phyloP scores from a whole-genome alignment of 805 yeast genomes.

The Schwanniomyces vanrijiae region DNA sequence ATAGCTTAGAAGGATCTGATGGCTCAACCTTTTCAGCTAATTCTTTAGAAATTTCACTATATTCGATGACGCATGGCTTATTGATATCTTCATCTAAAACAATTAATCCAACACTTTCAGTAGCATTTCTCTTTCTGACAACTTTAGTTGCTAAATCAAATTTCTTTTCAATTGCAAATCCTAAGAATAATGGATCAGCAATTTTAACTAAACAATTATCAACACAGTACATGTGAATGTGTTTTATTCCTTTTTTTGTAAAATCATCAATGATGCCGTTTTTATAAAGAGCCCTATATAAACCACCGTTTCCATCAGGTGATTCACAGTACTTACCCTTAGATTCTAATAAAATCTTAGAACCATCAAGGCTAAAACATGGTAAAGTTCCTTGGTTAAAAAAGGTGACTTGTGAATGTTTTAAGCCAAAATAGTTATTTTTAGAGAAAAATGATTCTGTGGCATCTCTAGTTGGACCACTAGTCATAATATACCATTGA shows the following conservation, averaged over 20 bases:
- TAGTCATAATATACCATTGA: constrained; percentile 94
- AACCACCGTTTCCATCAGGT: constrained; percentile 98
- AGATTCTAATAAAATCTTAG: constrained; percentile 62
- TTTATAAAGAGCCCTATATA: constrained; percentile 76
- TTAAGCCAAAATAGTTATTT: constrained; percentile 71
- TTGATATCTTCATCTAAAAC: constrained; percentile 59
- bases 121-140: constrained; percentile 86
- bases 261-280: constrained; percentile 71
- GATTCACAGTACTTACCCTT: constrained; percentile 66
- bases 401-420: constrained; percentile 59
- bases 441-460: constrained; percentile 71
- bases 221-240: constrained; percentile 95
- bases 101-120: constrained; percentile 89
- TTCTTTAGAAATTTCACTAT: constrained; percentile 81
- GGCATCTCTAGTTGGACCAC: constrained; percentile 74
- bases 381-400: constrained; percentile 97
- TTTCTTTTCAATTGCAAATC: constrained; percentile 69
- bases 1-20: constrained; percentile 50
- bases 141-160: constrained; percentile 88
- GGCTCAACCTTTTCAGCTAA: constrained; percentile 67
- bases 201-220: constrained; percentile 90
- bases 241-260: constrained; percentile 66
- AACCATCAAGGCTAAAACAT: constrained; percentile 72
- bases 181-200: constrained; percentile 89
- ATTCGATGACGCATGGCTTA: constrained; percentile 89